phyloP scores from a whole-genome alignment of 192 early-diverging fungal genomes.

The Coemansia sp. region DNA sequence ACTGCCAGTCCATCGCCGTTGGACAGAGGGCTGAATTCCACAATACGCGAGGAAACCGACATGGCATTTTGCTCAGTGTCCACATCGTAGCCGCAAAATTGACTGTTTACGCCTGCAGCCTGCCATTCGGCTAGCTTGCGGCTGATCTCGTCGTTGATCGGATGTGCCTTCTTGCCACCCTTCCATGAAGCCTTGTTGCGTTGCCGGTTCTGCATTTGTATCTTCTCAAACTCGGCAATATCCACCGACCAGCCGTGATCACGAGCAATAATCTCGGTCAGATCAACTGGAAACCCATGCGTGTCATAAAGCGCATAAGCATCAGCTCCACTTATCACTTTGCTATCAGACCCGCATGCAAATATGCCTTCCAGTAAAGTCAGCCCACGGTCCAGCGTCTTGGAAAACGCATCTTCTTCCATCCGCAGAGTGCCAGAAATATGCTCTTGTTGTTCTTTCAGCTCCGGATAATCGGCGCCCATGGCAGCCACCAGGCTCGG shows the following conservation, averaged over 20 bases:
- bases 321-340: conserved; percentile 71
- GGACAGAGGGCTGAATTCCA: conserved; percentile 23
- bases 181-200: conserved; percentile 58
- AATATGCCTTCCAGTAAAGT: conserved; percentile 78
- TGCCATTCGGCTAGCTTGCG: conserved; percentile 77
- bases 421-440: conserved; percentile 87
- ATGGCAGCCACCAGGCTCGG: conserved; percentile 87
- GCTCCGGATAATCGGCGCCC: conserved; percentile 90
- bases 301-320: conserved; percentile 96
- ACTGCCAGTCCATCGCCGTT: conserved; percentile 61
- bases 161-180: conserved; percentile 56
- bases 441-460: conserved; percentile 64
- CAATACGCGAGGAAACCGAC: conserved; percentile 56
- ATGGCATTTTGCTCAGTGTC: conserved; percentile 66
- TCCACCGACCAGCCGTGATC: conserved; percentile 84
- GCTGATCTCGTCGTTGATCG: conserved; percentile 72
- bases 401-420: conserved; percentile 88
- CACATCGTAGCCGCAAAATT: conserved; percentile 72
- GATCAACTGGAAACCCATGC: conserved; percentile 96
- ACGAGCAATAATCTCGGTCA: conserved; percentile 95
- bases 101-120: conserved; percentile 71
- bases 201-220: conserved; percentile 77
- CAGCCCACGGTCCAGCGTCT: conserved; percentile 91
- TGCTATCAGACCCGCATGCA: conserved; percentile 43
- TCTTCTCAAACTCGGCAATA: conserved; percentile 71